Base-by-base conservation (phyloP, 2,329 filamentous ascomycete species). In the Claviceps purpurea region DNA sequence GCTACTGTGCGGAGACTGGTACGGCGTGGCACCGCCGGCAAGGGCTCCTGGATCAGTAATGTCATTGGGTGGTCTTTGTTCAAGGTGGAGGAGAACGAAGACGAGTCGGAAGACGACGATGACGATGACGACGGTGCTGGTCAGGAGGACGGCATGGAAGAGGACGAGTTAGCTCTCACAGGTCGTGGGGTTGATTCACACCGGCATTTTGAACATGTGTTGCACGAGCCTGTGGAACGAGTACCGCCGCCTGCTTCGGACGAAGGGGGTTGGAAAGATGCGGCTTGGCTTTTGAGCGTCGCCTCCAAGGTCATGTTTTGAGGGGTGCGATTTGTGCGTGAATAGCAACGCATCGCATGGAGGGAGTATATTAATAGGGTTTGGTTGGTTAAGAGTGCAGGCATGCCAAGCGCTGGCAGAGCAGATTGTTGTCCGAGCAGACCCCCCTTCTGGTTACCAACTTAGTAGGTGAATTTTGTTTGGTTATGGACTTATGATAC, bases 251-350 rank as follows among this genome's bases (percentile, higher is more conserved):
- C 70, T 49, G 73, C 73, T 43, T 68, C 72, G 8, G 74, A 83
- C 50, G 74, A 78, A 44, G 79, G 78, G 16, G 76, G 75, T 8
- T 85, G 81, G 82, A 74, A 78, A 53, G 82, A 85, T 64, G 82
- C 81, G 26, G 80, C 80, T 16, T 86, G 82, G 82, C 65, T 86
- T 47, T 65, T 85, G 52, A 82, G 75, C 56, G 79, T 85, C 56
- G 82, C 81, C 11, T 75, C 76, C 26, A 82, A 79, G 60, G 76
- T 82, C 45, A 68, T 82, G 58, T 71, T 82, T 56, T 81, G 65
- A 69, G 22, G 7, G 7, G 10, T 5, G 5, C 4, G 8, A 13
- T 10, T 24, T 37, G 18, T 38, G 34, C 10, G 5, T 16, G n/a
- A 14, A 11, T 4, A 34, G 4, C 30, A 34, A 11, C 10, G 30